Evolutionary conservation across 495 filamentous ascomycete genomes (phyloP), one percentile per base, ranked within the genome.

Genomic region (Chlorociboria aeruginascens): DNA sequence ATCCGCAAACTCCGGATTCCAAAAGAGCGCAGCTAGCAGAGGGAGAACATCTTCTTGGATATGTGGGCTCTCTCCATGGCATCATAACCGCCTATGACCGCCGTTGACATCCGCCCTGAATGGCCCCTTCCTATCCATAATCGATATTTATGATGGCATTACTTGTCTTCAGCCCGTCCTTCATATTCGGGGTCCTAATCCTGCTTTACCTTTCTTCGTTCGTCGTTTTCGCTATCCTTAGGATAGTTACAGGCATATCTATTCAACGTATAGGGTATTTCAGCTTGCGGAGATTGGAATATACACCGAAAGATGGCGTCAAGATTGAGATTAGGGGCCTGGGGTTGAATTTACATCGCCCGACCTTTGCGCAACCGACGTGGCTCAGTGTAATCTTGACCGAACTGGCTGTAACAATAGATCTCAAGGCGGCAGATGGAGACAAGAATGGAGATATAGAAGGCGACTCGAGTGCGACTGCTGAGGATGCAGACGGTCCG

Each of bases 221-320:
- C 60, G 78, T 97, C 46, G 64, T 96, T 46, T 95, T 99, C 65
- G 92, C 93, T 51, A 77, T 96, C 52, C 68, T 97, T 49, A 86
- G 92, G 14, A 87, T 96, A 55, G 64, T 92, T 46, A 96, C 90
- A 46, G 93, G 92, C 45, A 70, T 99, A 35, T 99, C 92, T 2
- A 95, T 99, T 53, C 92, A 99, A 65, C 81, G 92, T 43, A 72
- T 97, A 43, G 92, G 92, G 28, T 95, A 89, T 55, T 82, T 90
- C 51, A 93, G 89, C 28, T 70, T 99, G 43, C 81, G 89, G 51
- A 83, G 89, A 46, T 84, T 97, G 43, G 79, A 85, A 45, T 96
- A 93, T 65, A 82, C 83, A 11, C 86, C 86, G 16, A 78, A 68
- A 62, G 85, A 93, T 72, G 92, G 93, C 45, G 60, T 95, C 49